A percentile compares a stretch with the other conserved stretches of the same genome.
These are phyloP conservation scores for Melaleuca quinquenervia DNA, from an alignment of 345 rosid species.

Conservation along the genomic window DNA sequence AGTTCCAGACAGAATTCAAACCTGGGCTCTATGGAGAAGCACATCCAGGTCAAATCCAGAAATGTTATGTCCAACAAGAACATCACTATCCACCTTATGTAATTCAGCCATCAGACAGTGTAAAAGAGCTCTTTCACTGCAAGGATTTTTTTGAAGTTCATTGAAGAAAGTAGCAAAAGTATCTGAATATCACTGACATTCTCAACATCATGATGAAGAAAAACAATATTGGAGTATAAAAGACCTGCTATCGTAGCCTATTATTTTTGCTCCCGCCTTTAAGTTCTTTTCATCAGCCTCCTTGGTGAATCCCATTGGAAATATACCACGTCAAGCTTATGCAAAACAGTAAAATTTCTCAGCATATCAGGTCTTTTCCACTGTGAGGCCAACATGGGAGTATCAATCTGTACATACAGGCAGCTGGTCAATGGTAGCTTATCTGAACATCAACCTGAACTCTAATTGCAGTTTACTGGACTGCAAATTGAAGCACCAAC, in stretches of 20 bases:
- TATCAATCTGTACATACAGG: slow-evolving; percentile 63
- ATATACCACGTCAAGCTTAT: slow-evolving; percentile 84
- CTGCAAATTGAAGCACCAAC: not conserved
- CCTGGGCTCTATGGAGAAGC: no score
- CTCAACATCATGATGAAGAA: not conserved
- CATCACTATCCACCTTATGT: slow-evolving; percentile 82
- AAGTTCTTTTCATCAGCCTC: slow-evolving; percentile 76
- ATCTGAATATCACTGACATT: not conserved
- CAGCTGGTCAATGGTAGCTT: not conserved
- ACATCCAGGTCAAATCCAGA: no score
- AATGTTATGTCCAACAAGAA: no score
- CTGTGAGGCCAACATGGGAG: slow-evolving; percentile 84
- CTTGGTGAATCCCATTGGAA: slow-evolving; percentile 90
- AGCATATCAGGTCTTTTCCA: slow-evolving; percentile 73
- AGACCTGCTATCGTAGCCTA: slow-evolving; percentile 80
- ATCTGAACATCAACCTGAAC: not conserved
- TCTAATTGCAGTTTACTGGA: not conserved
- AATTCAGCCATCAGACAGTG: slow-evolving; percentile 82
- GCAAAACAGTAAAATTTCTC: slow-evolving; percentile 81
- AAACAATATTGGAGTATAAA: not conserved
- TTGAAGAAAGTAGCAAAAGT: not conserved
- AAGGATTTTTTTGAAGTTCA: slow-evolving; percentile 5
- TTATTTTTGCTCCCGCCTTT: slow-evolving; percentile 64
- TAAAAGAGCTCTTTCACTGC: slow-evolving; percentile 92
- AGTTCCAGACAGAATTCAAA: no score